phyloP scores from a whole-genome alignment of 2,329 filamentous ascomycete genomes.

The Cryphonectria radicalis region DNA sequence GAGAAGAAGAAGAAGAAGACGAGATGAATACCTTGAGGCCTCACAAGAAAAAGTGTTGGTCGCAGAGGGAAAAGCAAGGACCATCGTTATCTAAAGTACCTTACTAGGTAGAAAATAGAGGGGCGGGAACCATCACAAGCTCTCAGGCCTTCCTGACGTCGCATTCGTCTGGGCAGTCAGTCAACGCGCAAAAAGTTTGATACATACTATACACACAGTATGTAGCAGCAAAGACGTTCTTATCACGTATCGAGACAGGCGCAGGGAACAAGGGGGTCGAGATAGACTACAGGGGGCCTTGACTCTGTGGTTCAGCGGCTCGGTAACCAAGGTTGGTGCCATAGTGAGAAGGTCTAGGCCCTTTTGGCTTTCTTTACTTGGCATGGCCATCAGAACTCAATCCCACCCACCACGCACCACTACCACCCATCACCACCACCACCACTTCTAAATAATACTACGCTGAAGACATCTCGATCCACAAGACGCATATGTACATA shows the following conservation, averaged over 20 bases:
- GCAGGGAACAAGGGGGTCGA: constrained; percentile 3
- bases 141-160: neutral
- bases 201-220: too few relatives aligned
- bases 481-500: neutral
- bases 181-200: neutral
- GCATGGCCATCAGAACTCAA: neutral
- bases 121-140: neutral
- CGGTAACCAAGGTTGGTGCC: neutral
- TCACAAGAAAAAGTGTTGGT: neutral
- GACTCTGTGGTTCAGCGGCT: neutral
- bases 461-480: neutral
- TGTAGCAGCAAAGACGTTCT: neutral
- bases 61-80: neutral
- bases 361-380: neutral
- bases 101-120: neutral
- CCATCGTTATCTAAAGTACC: neutral
- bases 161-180: too few relatives aligned
- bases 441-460: neutral
- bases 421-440: neutral
- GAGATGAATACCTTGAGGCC: neutral
- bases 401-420: neutral
- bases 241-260: neutral
- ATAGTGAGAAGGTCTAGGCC: constrained; percentile 1
- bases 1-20: neutral
- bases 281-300: neutral